Base-by-base conservation (phyloP, 306 rosid species). In the Geum urbanum region DNA sequence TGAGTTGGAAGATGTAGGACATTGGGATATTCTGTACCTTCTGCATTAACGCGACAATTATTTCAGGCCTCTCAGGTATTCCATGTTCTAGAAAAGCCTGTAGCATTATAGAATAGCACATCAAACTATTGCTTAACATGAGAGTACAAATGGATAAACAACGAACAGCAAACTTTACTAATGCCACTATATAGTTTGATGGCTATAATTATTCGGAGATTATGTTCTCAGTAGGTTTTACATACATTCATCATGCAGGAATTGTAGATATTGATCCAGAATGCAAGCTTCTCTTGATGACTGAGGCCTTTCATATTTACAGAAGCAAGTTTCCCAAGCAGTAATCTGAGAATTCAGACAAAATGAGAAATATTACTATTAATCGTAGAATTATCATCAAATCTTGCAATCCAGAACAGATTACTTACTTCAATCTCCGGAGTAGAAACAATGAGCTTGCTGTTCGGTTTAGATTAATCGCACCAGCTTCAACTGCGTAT, bases 191-290 rank as follows among this genome's bases (percentile, higher is more conserved):
- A 55, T 4, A 56, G 24, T 53, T 53, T 53, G 11, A 18, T 8
- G 58, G 32, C 14, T 53, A 19, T 19, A 53, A 16, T 13, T 13
- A 55, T 20, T 16, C 16, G 4, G 12, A 41, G 20, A 4, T 7
- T 43, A 18, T 44, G 54, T 71, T 46, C 20, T 44, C 15, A 35
- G 46, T 49, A 65, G 66, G 24, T 43, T 66, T 2, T 52, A 80
- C 76, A 35, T 80, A 94, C 99, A 76, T 91, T 90, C 89, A 91
- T 91, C 97, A 88, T 84, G 87, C 97, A 91, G 37, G 99, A 87
- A 83, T 94, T 94, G 74, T 91, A 91, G 70, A 84, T 81, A 85
- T 94, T 94, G 81, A 94, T 91, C 97, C 99, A 94, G 79, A 94
- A 94, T 3, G 99, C 97, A 66, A 94, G 96, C 80, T 94, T 91